A percentile compares a stretch with the other conserved stretches of the same genome.
These are phyloP conservation scores for Dillenia turbinata DNA, from an alignment of 164 flowering plant genomes.

Conservation along the genomic window DNA sequence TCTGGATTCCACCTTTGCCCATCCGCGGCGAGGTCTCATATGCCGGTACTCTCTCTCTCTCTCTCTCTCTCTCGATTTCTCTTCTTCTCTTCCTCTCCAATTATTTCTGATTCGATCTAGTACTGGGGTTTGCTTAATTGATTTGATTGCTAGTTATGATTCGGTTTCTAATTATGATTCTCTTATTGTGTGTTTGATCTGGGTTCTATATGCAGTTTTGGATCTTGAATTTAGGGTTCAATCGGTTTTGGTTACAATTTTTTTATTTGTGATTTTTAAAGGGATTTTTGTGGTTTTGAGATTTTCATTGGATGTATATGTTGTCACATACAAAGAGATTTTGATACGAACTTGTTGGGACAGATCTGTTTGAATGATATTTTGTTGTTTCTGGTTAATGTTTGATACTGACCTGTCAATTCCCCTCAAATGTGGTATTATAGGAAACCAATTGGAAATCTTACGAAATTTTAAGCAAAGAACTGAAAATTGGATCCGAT, in stretches of 20 bases:
- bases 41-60: conserved; percentile 37
- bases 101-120: no score
- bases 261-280: not conserved
- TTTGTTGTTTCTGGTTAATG: no score
- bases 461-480: no score
- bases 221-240: not conserved
- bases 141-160: conserved; percentile 1
- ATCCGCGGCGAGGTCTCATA: conserved; percentile 47
- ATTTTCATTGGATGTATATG: no score
- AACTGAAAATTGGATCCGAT: no score
- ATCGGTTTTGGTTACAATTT: not conserved
- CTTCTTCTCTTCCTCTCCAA: not conserved
- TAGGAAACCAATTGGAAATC: no score
- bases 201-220: not conserved
- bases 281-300: not conserved
- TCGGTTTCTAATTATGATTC: conserved; percentile 7
- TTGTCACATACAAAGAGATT: no score
- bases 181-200: not conserved
- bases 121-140: not conserved
- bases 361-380: no score
- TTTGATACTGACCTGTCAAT: no score
- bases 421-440: no score
- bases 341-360: no score
- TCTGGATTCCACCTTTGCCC: conserved; percentile 46
- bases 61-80: not conserved